phyloP scores from a whole-genome alignment of 768 basidiomycete species.

The Amanita molliuscula region DNA sequence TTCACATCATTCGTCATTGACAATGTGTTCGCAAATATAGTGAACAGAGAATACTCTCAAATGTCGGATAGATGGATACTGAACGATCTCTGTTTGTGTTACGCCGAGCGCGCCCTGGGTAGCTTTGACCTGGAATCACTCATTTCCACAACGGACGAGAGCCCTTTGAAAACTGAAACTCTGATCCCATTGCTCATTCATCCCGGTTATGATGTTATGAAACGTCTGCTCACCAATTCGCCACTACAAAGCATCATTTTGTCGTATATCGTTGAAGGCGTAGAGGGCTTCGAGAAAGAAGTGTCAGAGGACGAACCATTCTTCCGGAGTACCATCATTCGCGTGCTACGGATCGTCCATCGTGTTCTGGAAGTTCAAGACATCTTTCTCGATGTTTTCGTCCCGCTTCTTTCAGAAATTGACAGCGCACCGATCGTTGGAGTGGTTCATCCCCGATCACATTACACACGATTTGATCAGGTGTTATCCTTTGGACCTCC shows the following conservation, averaged over 20 bases:
- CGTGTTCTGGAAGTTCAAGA: slow-evolving; percentile 81
- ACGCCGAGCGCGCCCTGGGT: slow-evolving; percentile 75
- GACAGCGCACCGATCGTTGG: slow-evolving; percentile 46
- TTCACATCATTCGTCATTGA: slow-evolving; percentile 85
- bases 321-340: slow-evolving; percentile 67
- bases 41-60: slow-evolving; percentile 62
- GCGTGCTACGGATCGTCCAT: slow-evolving; percentile 72
- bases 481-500: slow-evolving; percentile 58
- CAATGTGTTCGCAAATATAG: slow-evolving; percentile 74
- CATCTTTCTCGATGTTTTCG: slow-evolving; percentile 79
- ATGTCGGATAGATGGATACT: slow-evolving; percentile 79
- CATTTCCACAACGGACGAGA: slow-evolving; percentile 46
- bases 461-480: slow-evolving; percentile 67
- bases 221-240: slow-evolving; percentile 64
- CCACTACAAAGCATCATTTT: slow-evolving; percentile 66
- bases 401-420: slow-evolving; percentile 66
- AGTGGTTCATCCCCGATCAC: slow-evolving; percentile 50
- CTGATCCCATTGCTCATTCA: slow-evolving; percentile 55
- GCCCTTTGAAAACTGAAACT: slow-evolving; percentile 36
- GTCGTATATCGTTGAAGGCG: slow-evolving; percentile 72
- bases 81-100: slow-evolving; percentile 76
- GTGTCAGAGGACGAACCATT: slow-evolving; percentile 59
- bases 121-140: slow-evolving; percentile 75
- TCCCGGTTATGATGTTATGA: slow-evolving; percentile 83
- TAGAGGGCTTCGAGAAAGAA: slow-evolving; percentile 65